Evolutionary conservation across 805 yeast species (phyloP), one percentile per base, ranked within the genome.

Genomic region (Nakazawaea wickerhamii): DNA sequence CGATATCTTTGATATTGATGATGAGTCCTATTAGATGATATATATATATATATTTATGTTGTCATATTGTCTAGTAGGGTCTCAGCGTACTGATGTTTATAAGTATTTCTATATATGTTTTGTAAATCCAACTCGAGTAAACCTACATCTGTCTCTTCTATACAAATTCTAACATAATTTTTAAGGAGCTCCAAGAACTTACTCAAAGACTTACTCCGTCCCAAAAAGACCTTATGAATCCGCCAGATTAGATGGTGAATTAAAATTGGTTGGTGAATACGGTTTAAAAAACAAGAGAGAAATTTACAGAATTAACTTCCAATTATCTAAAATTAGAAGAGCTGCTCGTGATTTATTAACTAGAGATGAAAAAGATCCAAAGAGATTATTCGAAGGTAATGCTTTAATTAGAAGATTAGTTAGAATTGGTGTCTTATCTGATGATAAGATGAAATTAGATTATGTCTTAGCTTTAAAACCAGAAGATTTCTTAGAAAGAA

Each of bases 201-300:
- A 91, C 85, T 91, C 99, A 63, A 93, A 93, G 89, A 93, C 99
- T 67, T 93, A 87, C 88, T 77, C 96, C 68, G 96, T 91, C 70
- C 99, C 99, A 79, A 89, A 87, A 84, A 88, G 95, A 74, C 97
- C 98, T 57, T 93, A 85, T 81, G 99, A 93, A 79, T 86, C 95
- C 60, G 95, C 97, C 73, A 96, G 99, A 84, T 83, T 93, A 73
- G 99, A 93, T 66, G 88, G 96, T 70, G 99, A 93, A 79, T 86
- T 93, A 73, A 91, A 93, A 79, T 86, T 93, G 69, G 97, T 95
- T 68, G 99, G 99, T 81, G 98, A 93, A 77, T 90, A 76, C 85
- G 99, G 99, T 83, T 84, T 93, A 71, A 91, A 89, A 81, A 93
- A 93, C 96, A 93, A 93, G 91, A 87, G 95, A 73, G 99, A 93